Conservation (phyloP, 1,284 basidiomycete species). For the Fomitopsis schrenkii region DNA sequence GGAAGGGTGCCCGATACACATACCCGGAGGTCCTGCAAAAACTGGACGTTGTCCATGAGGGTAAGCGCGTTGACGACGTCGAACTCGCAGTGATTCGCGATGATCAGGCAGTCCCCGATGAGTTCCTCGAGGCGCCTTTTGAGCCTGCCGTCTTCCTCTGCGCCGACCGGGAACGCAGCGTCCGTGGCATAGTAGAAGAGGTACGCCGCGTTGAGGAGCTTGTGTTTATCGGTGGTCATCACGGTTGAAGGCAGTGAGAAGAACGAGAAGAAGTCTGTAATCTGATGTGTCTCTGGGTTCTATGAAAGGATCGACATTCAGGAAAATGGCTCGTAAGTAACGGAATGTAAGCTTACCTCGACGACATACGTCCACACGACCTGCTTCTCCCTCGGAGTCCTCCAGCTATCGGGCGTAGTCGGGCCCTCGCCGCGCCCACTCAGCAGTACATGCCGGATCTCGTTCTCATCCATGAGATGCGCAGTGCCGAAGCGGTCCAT, state of each 20-base stretch:
- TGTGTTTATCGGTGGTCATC: conserved; percentile 61
- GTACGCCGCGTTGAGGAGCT: conserved; percentile 82
- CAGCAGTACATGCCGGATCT: conserved; percentile 85
- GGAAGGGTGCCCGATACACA: conserved; percentile 16
- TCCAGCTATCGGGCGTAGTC: conserved; percentile 28
- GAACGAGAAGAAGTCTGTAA: conserved; percentile 97
- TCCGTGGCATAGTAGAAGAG: conserved; percentile 89
- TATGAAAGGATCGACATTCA: conserved; percentile 27
- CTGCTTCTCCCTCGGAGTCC: conserved; percentile 64
- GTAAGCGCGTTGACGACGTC: conserved; percentile 97
- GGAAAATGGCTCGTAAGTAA: not conserved
- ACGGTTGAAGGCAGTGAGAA: conserved; percentile 94
- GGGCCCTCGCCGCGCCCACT: conserved; percentile 76
- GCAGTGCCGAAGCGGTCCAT: conserved; percentile 86
- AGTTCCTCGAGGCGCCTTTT: conserved; percentile 73
- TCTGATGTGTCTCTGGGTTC: conserved; percentile 77
- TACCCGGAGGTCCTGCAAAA: conserved; percentile 84
- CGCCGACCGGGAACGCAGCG: conserved; percentile 51
- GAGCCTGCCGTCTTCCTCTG: conserved; percentile 58
- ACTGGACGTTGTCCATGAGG: conserved; percentile 87
- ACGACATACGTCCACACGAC: conserved; percentile 98
- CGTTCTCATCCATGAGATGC: conserved; percentile 76
- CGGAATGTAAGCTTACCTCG: conserved; percentile 54
- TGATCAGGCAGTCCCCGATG: conserved; percentile 73
- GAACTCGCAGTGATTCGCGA: conserved; percentile 82